phyloP scores from a whole-genome alignment of 768 basidiomycete species.

The Amanita polypyramis region DNA sequence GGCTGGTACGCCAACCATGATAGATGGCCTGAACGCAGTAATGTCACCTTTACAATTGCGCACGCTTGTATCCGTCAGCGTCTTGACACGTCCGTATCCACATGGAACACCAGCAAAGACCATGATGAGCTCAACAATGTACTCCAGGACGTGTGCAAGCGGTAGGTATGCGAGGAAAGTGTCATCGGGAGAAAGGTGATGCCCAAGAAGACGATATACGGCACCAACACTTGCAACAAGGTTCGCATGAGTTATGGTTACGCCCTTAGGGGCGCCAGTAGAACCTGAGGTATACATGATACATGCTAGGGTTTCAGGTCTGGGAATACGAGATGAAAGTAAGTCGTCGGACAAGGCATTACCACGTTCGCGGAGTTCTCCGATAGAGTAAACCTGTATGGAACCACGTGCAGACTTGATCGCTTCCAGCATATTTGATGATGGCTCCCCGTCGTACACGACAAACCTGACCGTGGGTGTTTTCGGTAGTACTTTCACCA shows the following conservation, averaged over 20 bases:
- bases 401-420: conserved; percentile 45
- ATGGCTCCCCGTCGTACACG: conserved; percentile 74
- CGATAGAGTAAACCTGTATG: conserved; percentile 53
- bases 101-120: conserved; percentile 68
- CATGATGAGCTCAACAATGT: conserved; percentile 78
- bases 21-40: conserved; percentile 68
- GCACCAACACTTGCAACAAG: conserved; percentile 81
- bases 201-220: conserved; percentile 61
- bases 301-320: conserved; percentile 32
- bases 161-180: conserved; percentile 86
- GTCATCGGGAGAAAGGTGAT: conserved; percentile 49
- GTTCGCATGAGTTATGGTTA: conserved; percentile 80
- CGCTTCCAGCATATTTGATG: conserved; percentile 41
- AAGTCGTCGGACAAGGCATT: conserved; percentile 39
- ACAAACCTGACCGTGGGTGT: conserved; percentile 72
- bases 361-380: conserved; percentile 66
- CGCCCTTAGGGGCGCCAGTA: conserved; percentile 93
- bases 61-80: conserved; percentile 89
- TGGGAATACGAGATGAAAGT: conserved; percentile 37
- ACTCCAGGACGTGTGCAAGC: conserved; percentile 92
- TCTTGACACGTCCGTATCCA: conserved; percentile 93
- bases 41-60: conserved; percentile 84
- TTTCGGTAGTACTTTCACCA: conserved; percentile 59
- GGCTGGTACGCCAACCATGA: conserved; percentile 92
- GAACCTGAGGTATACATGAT: conserved; percentile 77